These are phyloP conservation scores for Nitzschia palea DNA, from an alignment of 108 stramenopile genomes.

Conservation along the genomic window DNA sequence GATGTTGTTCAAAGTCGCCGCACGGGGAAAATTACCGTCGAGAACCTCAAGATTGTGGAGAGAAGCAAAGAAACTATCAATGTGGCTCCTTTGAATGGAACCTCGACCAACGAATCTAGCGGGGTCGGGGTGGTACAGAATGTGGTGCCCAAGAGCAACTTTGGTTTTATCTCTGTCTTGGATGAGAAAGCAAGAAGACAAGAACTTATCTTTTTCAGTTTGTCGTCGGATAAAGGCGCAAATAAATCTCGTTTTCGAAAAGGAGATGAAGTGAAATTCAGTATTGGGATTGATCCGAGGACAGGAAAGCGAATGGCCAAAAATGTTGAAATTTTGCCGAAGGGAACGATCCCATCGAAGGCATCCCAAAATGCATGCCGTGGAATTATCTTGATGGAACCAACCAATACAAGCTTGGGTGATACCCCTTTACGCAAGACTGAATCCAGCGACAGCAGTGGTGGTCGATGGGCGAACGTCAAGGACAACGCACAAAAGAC, in stretches of 20 bases:
- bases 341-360: slow-evolving; percentile 54
- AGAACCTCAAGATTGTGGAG: slow-evolving; percentile 61
- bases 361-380: slow-evolving; percentile 56
- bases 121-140: slow-evolving; percentile 71
- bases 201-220: slow-evolving; percentile 70
- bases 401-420: slow-evolving; percentile 57
- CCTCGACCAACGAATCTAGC: slow-evolving; percentile 14
- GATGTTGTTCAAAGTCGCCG: slow-evolving; percentile 61
- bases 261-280: slow-evolving; percentile 78
- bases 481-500: slow-evolving; percentile 29
- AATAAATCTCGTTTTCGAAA: slow-evolving; percentile 37
- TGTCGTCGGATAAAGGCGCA: slow-evolving; percentile 28
- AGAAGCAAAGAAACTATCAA: slow-evolving; percentile 15
- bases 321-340: slow-evolving; percentile 53
- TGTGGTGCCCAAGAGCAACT: slow-evolving; percentile 58
- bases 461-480: slow-evolving; percentile 53
- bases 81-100: background rate
- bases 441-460: background rate
- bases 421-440: slow-evolving; percentile 41
- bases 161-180: slow-evolving; percentile 76
- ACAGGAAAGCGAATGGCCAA: slow-evolving; percentile 68
- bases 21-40: slow-evolving; percentile 38
- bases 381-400: slow-evolving; percentile 76
- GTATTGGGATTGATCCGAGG: slow-evolving; percentile 47
- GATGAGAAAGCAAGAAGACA: slow-evolving; percentile 61